Evolutionary conservation across 257 asterid species (phyloP), one percentile per base, ranked within the genome.

Genomic region (Gynochthodes officinalis): DNA sequence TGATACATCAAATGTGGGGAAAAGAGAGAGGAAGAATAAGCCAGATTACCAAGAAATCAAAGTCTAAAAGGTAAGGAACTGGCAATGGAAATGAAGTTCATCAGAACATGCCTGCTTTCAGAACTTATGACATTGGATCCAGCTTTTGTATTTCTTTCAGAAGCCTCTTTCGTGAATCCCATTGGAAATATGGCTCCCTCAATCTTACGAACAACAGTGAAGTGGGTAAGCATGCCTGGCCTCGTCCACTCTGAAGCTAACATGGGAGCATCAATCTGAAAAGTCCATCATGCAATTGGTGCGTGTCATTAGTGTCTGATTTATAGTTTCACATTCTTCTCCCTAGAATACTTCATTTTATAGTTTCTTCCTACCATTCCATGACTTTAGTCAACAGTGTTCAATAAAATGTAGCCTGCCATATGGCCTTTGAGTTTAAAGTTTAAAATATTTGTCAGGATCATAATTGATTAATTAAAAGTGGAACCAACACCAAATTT

Each of bases 181-280:
- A 87, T 85, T 13, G 99, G 99, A 81, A 86, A 92, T 86, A 92
- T 92, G 84, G 87, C 86, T 81, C 96, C 96, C 37, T 92, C 99
- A 83, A 90, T 89, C 85, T 89, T 92, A 70, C 98, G 96, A 82
- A 95, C 85, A 18, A 72, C 90, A 54, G 99, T 87, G 73, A 91
- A 95, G 85, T 90, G 96, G 83, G 91, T 89, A 64, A 95, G 91
- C 89, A 87, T 85, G 52, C 96, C 97, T 21, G 83, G 88, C 66
- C 81, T 78, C 23, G 83, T 85, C 95, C 93, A 89, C 63, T 95
- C 99, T 13, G 94, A 86, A 78, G 86, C 86, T 77, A 85, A 76
- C 97, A 92, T 95, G 67, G 99, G 99, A 63, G 81, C 80, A 80
- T 95, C 99, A 57, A 95, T 90, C 99, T 95, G 96, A 73, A 84